phyloP scores from a whole-genome alignment of 2,329 filamentous ascomycete genomes.

The Epichloe typhina region DNA sequence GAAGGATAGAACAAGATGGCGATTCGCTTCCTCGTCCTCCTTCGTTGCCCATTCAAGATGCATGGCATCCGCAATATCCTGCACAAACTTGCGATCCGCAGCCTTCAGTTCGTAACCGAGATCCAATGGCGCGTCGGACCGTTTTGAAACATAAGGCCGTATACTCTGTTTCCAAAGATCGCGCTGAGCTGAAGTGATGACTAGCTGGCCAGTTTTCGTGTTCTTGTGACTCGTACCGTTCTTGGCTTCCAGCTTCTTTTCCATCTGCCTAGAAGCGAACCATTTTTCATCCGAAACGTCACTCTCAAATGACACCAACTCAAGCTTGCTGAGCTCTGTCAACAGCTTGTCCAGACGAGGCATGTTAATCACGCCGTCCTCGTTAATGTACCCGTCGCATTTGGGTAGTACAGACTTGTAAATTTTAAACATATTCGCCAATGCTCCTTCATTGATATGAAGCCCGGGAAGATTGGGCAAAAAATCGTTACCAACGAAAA shows the following conservation, averaged over 20 bases:
- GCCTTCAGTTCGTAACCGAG: conserved; percentile 62
- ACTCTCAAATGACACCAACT: conserved; percentile 83
- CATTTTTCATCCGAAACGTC: conserved; percentile 82
- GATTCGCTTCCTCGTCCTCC: conserved; percentile 41
- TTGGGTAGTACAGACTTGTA: conserved; percentile 85
- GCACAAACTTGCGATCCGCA: conserved; percentile 82
- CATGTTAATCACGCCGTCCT: conserved; percentile 84
- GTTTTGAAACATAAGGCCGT: conserved; percentile 67
- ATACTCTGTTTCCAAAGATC: conserved; percentile 68
- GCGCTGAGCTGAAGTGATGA: conserved; percentile 69
- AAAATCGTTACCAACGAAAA: conserved; percentile 99
- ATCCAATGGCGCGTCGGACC: conserved; percentile 52
- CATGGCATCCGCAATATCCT: conserved; percentile 61
- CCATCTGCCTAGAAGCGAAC: conserved; percentile 76
- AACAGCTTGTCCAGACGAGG: conserved; percentile 64
- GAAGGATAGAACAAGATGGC: conserved; percentile 38
- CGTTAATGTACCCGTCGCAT: conserved; percentile 91
- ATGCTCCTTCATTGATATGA: conserved; percentile 95
- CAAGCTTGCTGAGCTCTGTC: conserved; percentile 74
- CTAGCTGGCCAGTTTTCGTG: conserved; percentile 44
- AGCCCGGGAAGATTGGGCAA: conserved; percentile 89
- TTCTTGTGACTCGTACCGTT: conserved; percentile 41
- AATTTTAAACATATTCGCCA: conserved; percentile 93
- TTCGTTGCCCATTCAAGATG: conserved; percentile 45
- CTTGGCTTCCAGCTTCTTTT: conserved; percentile 47